Evolutionary conservation across 495 filamentous ascomycete species (phyloP).

Genomic region (Pseudevernia furfuracea): DNA sequence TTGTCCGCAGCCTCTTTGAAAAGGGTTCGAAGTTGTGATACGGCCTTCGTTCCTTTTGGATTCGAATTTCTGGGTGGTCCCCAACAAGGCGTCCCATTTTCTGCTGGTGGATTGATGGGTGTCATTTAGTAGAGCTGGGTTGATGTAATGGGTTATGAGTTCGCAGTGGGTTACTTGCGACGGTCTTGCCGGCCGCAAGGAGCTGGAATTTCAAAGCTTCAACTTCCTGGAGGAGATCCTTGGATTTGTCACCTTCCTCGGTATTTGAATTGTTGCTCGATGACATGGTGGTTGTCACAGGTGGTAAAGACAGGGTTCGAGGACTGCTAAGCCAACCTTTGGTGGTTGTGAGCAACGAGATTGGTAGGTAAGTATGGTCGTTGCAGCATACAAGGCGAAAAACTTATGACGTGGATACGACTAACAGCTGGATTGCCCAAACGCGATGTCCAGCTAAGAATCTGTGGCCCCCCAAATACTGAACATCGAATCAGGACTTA

Average conservation of each 20-base stretch:
- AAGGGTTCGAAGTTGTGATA: background rate
- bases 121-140: background rate
- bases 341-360: background rate
- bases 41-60: background rate
- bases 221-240: background rate
- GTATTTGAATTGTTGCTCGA: background rate
- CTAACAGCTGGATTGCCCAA: background rate
- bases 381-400: background rate
- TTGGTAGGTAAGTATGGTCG: background rate
- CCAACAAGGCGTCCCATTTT: background rate
- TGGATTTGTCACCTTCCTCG: background rate
- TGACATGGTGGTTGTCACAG: background rate
- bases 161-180: background rate
- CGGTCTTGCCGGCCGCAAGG: background rate
- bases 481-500: too few species aligned
- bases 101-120: background rate
- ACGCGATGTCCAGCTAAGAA: background rate
- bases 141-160: too few species aligned
- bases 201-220: background rate
- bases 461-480: too few species aligned
- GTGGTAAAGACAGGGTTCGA: background rate
- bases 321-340: background rate
- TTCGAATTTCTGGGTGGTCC: background rate
- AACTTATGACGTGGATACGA: background rate
- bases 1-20: background rate